These are phyloP conservation scores for Persicaria maculosa DNA, from an alignment of 148 eudicot species.

Conservation along the genomic window DNA sequence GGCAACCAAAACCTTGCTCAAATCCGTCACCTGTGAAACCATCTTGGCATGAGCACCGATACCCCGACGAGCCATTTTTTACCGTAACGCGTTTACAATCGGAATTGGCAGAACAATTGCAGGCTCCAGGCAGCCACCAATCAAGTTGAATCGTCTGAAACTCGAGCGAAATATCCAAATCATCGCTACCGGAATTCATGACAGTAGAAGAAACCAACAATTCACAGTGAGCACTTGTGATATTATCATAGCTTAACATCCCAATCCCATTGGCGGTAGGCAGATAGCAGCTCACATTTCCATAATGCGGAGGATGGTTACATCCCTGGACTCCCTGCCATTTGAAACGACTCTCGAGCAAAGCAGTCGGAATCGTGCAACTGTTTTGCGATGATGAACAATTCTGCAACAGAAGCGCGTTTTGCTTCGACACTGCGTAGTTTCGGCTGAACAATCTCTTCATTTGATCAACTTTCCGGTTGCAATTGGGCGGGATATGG, in stretches of 20 bases:
- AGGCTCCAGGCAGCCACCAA: constrained; percentile 66
- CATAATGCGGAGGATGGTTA: neutral
- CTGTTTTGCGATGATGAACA: constrained; percentile 23
- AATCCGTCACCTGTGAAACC: constrained; percentile 84
- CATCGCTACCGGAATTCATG: constrained; percentile 11
- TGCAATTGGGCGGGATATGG: constrained; percentile 38
- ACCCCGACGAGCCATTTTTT: constrained; percentile 22
- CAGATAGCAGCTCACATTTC: constrained; percentile 39
- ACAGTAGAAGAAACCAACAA: constrained; percentile 41
- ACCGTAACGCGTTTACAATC: constrained; percentile 15
- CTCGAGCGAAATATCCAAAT: constrained; percentile 28
- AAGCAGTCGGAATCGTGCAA: constrained; percentile 31
- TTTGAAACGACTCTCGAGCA: constrained; percentile 21
- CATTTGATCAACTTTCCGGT: constrained; percentile 27
- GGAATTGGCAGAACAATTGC: constrained; percentile 39
- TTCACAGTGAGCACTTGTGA: constrained; percentile 25
- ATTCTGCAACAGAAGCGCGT: constrained; percentile 37
- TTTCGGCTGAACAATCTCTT: constrained; percentile 18
- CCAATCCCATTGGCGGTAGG: constrained; percentile 4
- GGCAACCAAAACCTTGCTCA: constrained; percentile 45
- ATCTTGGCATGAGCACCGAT: constrained; percentile 44
- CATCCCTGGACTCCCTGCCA: neutral
- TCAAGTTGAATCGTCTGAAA: constrained; percentile 46
- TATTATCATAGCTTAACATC: constrained; percentile 21
- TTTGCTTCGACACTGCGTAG: constrained; percentile 39